A percentile compares a stretch with the other conserved stretches of the same genome.
These are phyloP conservation scores for Hypoxylon sp. DNA, from an alignment of 2,329 filamentous ascomycete species.

Conservation along the genomic window DNA sequence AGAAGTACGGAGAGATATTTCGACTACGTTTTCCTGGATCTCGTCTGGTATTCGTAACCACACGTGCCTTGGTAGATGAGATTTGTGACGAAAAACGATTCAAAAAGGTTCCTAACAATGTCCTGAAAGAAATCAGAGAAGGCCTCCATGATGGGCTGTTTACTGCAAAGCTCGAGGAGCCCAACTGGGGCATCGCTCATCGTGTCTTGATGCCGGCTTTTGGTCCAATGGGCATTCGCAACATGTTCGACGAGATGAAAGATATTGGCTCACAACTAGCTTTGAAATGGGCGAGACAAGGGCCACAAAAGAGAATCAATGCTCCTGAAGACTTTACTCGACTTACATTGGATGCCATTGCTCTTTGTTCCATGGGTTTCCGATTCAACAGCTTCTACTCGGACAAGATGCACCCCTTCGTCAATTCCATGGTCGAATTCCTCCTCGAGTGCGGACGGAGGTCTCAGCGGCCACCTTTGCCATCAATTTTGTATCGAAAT, in stretches of 20 bases:
- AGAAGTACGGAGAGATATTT: slow-evolving; percentile 52
- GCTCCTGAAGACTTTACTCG: slow-evolving; percentile 73
- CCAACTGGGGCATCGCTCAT: slow-evolving; percentile 69
- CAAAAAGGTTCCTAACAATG: slow-evolving; percentile 66
- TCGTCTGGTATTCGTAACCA: slow-evolving; percentile 64
- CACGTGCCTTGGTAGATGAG: slow-evolving; percentile 71
- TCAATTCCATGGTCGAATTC: slow-evolving; percentile 66
- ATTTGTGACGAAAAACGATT: slow-evolving; percentile 76
- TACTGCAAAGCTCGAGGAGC: slow-evolving; percentile 49
- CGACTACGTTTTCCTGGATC: slow-evolving; percentile 19
- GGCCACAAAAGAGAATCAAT: slow-evolving; percentile 62
- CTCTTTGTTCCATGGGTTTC: slow-evolving; percentile 68
- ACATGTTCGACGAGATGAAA: slow-evolving; percentile 68
- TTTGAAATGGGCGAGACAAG: slow-evolving; percentile 67
- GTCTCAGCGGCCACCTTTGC: slow-evolving; percentile 46
- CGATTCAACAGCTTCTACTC: slow-evolving; percentile 74
- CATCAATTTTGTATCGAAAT: slow-evolving; percentile 46
- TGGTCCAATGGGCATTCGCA: slow-evolving; percentile 65
- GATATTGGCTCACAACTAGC: slow-evolving; percentile 68
- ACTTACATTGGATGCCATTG: slow-evolving; percentile 73
- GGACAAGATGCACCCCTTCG: slow-evolving; percentile 69
- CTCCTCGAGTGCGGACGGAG: slow-evolving; percentile 62
- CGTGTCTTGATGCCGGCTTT: slow-evolving; percentile 68
- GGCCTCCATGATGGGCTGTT: slow-evolving; percentile 58
- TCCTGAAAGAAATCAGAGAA: slow-evolving; percentile 68